A percentile compares a stretch with the other conserved stretches of the same genome.
Conservation (phyloP, 495 filamentous ascomycete genomes). For the Stereocaulon alpinum region DNA sequence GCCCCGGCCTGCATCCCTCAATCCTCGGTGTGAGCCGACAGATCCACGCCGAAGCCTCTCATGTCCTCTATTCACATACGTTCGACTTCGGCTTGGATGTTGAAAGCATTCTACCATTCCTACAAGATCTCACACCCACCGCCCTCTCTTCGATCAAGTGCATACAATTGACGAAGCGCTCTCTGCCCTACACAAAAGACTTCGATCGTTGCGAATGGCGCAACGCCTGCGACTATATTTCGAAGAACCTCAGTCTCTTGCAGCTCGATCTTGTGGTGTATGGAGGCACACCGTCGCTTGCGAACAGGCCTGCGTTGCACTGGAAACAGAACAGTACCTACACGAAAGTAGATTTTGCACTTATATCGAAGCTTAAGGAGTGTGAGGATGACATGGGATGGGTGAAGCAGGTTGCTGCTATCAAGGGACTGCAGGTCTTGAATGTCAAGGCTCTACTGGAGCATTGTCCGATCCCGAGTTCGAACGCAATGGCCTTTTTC, state of each 20-base stretch:
- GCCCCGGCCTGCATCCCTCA: constrained; percentile 21
- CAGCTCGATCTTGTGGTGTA: constrained; percentile 38
- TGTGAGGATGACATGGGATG: constrained; percentile 38
- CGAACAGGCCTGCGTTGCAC: constrained; percentile 25
- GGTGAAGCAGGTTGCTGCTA: constrained; percentile 34
- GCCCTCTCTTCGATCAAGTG: constrained; percentile 33
- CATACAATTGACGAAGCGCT: constrained; percentile 40
- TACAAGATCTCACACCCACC: constrained; percentile 38
- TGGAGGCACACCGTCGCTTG: constrained; percentile 22
- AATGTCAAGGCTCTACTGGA: constrained; percentile 34
- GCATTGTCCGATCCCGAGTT: constrained; percentile 31
- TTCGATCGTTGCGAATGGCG: constrained; percentile 45
- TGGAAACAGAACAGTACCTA: constrained; percentile 35
- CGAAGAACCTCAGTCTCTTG: constrained; percentile 24
- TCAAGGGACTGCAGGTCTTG: constrained; percentile 33
- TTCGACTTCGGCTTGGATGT: constrained; percentile 44
- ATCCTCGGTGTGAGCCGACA: constrained; percentile 37
- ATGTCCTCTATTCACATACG: constrained; percentile 41
- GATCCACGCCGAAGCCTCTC: constrained; percentile 38
- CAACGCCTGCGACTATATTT: constrained; percentile 33
- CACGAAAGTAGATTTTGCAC: constrained; percentile 31
- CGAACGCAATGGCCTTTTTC: constrained; percentile 38
- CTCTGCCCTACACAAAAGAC: constrained; percentile 36
- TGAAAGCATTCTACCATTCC: constrained; percentile 46
- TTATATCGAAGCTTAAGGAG: constrained; percentile 27